Base-by-base conservation (phyloP, 306 rosid species). In the Cicer bijugum region DNA sequence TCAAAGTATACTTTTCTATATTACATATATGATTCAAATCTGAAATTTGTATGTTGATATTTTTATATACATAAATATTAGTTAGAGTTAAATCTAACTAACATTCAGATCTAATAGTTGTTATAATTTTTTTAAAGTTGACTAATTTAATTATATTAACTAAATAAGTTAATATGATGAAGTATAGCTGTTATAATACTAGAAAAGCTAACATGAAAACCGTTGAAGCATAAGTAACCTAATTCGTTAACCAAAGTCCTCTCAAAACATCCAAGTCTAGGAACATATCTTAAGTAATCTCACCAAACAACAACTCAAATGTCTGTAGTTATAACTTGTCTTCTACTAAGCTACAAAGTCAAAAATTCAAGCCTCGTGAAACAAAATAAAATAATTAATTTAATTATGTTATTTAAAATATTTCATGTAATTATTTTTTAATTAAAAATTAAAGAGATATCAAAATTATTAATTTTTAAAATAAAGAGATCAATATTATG, bases 301-400 rank as follows among this genome's bases (percentile, higher is more conserved):
- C 81, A 81, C 84, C 84, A 60, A 81, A 81, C 65, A 81, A 76
- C 81, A 2, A 64, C 81, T 76, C 64, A 64, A 7, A 46, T 76
- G 78, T 71, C 78, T 76, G 74, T 62, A 71, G 84, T 76, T 64
- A 64, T 15, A 76, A 44, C 70, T 17, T 63, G 78, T 62, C 64
- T 53, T 76, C 55, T 53, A 62, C 57, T 35, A 51, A 33, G 62
- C 28, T 43, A n/a, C 55, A 52, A 62, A 77, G 77, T 62, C 74
- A 55, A 78, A 78, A 28, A 28, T 50, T 17, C 20, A 81, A 62
- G 61, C 23, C 80, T 7, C 40, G 12, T 16, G 20, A 61, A 69
- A 50, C 45, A 28, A 74, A 59, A 39, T 8, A 11, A 35, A 57
- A 2, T 8, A 51, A 40, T 7, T 23, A 23, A 23, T 23, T 23